Conservation (phyloP, 2,329 filamentous ascomycete genomes). For the Monosporascus cannonballus region DNA sequence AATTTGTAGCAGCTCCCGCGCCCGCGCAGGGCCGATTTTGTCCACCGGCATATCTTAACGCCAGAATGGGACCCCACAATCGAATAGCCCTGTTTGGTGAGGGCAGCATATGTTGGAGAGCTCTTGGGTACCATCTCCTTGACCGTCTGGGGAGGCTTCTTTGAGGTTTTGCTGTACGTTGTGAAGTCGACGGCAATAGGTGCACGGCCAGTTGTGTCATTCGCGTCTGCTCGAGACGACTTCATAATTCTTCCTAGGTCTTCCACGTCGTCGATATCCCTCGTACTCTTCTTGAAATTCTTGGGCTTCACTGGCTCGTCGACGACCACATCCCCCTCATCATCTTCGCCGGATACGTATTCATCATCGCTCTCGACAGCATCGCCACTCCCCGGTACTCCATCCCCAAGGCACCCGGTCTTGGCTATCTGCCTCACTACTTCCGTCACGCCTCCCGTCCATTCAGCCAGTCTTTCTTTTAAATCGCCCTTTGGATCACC, state of each 20-base stretch:
- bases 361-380: slow-evolving; percentile 81
- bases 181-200: slow-evolving; percentile 83
- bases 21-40: slow-evolving; percentile 89
- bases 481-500: slow-evolving; percentile 78
- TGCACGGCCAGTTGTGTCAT: slow-evolving; percentile 25
- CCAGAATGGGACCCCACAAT: slow-evolving; percentile 94
- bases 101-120: slow-evolving; percentile 79
- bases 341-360: slow-evolving; percentile 52
- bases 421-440: slow-evolving; percentile 58
- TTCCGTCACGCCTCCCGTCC: slow-evolving; percentile 68
- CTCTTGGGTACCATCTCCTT: slow-evolving; percentile 95
- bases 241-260: slow-evolving; percentile 67
- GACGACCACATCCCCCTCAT: slow-evolving; percentile 46
- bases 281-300: slow-evolving; percentile 34
- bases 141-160: slow-evolving; percentile 38
- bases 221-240: slow-evolving; percentile 33
- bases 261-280: slow-evolving; percentile 70
- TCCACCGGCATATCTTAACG: slow-evolving; percentile 98
- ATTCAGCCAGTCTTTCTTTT: slow-evolving; percentile 63
- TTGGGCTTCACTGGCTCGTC: slow-evolving; percentile 39
- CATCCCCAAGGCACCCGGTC: slow-evolving; percentile 55
- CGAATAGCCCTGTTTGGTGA: slow-evolving; percentile 94
- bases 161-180: slow-evolving; percentile 54
- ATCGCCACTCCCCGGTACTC: slow-evolving; percentile 74
- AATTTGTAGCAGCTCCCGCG: slow-evolving; percentile 97